Base-by-base conservation (phyloP, 768 basidiomycete genomes). In the Tricholoma terreum region DNA sequence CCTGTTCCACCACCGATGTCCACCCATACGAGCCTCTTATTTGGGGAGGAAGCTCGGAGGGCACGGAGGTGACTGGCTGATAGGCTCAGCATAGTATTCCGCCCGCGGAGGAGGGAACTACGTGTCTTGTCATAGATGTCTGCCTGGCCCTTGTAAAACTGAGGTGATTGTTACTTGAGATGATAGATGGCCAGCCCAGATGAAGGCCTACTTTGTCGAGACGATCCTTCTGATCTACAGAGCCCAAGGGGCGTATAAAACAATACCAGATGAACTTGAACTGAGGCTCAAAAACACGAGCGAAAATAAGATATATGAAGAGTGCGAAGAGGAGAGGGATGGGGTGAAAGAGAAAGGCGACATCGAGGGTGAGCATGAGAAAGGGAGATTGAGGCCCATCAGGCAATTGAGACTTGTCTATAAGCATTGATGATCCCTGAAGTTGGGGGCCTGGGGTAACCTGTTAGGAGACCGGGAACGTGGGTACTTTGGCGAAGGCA, bases 1-100 rank as follows among this genome's bases (percentile, higher is more conserved):
- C 82, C 82, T 11, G 89, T 90, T 24, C 88, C 89, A 31, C 89
- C 89, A 14, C 89, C 87, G 55, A 91, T 83, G 66, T 91, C 89
- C 15, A 91, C 78, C 89, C 89, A 91, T 12, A 91, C 77, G 15
- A 88, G 78, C 12, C 76, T 75, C 65, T 80, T 79, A 0, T 72
- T 68, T 0, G 78, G 75, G 6, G 75, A 61, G 22, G 65, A 65
- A 34, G 66, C 68, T 4, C 75, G 75, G 46, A 87, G 74, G 2
- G 77, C 71, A 31, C 75, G 75, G 7, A 90, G 71, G 61, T 90
- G 87, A 33, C 80, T 79, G 0, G 86, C 84, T 3, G 81, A 80
- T n/a, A 90, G 75, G 53, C 76, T 78, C 11, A 89, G 76, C 85
- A 91, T 87, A 14, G 87, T 89, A 62, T 85, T 80, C 19, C 90